Conservation (phyloP, 192 early-diverging fungal genomes). For the Neocallimastix lanati region DNA sequence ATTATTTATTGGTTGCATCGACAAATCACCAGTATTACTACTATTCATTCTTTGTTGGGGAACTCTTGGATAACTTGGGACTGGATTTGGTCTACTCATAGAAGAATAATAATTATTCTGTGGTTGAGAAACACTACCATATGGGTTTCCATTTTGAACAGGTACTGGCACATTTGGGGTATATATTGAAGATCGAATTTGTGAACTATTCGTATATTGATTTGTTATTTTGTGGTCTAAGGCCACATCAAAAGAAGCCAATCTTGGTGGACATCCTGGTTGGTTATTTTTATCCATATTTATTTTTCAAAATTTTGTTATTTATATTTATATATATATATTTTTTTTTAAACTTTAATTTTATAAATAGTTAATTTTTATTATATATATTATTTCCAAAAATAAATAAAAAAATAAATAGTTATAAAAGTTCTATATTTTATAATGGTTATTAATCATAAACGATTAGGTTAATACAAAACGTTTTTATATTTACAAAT, state of each 20-base stretch:
- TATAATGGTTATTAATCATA: no score
- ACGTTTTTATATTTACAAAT: no score
- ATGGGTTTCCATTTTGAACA: no score
- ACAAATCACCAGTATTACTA: background rate
- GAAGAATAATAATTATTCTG: background rate
- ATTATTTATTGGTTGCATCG: background rate
- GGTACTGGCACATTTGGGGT: background rate
- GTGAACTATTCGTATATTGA: background rate
- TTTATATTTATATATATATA: background rate
- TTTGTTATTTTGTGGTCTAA: background rate
- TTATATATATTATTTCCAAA: no score
- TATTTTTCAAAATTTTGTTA: background rate
- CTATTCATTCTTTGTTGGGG: background rate
- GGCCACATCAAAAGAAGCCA: background rate
- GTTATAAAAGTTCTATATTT: no score
- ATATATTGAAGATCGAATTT: background rate
- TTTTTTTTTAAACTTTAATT: background rate
- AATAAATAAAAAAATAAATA: no score
- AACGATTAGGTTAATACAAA: no score
- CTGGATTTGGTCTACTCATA: background rate
- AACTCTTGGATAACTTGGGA: background rate
- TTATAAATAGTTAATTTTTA: no score
- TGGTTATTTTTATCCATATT: background rate
- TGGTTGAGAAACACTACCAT: no score
- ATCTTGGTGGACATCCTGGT: background rate